Percentiles rank a stretch among this genome's conserved stretches.
Conservation (phyloP, 129 eudicot genomes). For the Sambucus nigra region DNA sequence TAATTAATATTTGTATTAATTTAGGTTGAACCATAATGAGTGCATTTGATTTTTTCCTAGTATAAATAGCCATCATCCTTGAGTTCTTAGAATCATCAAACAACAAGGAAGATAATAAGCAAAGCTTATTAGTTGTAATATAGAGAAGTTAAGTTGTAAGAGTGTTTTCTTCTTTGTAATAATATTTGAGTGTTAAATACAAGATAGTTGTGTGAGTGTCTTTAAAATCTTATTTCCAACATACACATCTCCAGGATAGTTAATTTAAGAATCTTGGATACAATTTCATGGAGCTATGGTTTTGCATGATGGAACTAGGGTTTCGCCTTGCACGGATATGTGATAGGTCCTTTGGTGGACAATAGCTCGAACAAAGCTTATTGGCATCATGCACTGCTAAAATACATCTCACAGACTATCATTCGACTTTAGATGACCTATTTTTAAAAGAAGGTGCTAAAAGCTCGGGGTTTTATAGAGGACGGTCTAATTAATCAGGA, state of each 20-base stretch:
- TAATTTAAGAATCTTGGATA: conserved; percentile 49
- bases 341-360: conserved; percentile 72
- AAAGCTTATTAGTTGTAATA: no score
- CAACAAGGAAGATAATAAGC: no score
- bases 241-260: conserved; percentile 4
- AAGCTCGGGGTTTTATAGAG: conserved; percentile 19
- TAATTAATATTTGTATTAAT: no score
- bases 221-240: no score
- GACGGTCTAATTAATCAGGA: not conserved
- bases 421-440: conserved; percentile 54
- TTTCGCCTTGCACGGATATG: conserved; percentile 62
- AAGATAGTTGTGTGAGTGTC: no score
- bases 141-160: no score
- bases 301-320: conserved; percentile 80
- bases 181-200: no score
- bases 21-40: no score
- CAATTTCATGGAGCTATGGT: conserved; percentile 58
- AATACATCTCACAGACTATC: conserved; percentile 92
- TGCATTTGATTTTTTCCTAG: no score
- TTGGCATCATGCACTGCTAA: conserved; percentile 63
- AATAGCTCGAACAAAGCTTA: conserved; percentile 65
- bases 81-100: no score
- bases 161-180: no score
- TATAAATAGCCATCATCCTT: no score
- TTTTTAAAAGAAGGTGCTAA: conserved; percentile 29